Evolutionary conservation across 257 asterid species (phyloP), one percentile per base, ranked within the genome.

Genomic region (Leptodermis oblonga): DNA sequence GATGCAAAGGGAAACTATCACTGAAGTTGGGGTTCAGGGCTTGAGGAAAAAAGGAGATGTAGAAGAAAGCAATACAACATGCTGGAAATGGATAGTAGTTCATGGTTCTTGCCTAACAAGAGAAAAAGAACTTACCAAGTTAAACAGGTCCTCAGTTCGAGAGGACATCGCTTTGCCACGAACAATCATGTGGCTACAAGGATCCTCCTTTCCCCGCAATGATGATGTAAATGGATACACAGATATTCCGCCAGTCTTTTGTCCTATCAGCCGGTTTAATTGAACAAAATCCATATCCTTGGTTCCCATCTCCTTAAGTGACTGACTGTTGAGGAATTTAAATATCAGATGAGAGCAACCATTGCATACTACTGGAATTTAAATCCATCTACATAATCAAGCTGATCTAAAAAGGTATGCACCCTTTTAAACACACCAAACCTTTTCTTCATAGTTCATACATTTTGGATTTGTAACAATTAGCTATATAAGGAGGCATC

Each of bases 261-360:
- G 85, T 76, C 99, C 99, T 72, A 94, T 89, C 77, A 91, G 82
- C 80, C 86, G 99, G 75, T 89, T 94, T 82, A 94, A 77, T 74
- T 91, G 96, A 60, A 94, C 99, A 75, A 94, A 94, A 65, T 94
- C 93, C 87, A 91, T 60, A 79, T 94, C 96, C 76, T 91, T 86
- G 28, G 99, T 91, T 42, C 99, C 99, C 99, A 94, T 94, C 87
- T 94, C 99, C 84, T 81, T 90, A 77, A 94, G 81, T 22, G 99
- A 89, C 78, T 91, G 99, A 80, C 99, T 94, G 87, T 85, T 78
- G 58, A 80, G 69, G 76, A 67, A 79, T 52, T 62, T 43, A 43
- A 30, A 69, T 37, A 61, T 51, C 71, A 74, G 49, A 59, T 59
- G 26, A 70, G 58, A 60, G 53, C 28, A 62, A 76, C 54, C 46